Evolutionary conservation across 2,329 filamentous ascomycete species (phyloP).

Genomic region (Penicillium sp.): DNA sequence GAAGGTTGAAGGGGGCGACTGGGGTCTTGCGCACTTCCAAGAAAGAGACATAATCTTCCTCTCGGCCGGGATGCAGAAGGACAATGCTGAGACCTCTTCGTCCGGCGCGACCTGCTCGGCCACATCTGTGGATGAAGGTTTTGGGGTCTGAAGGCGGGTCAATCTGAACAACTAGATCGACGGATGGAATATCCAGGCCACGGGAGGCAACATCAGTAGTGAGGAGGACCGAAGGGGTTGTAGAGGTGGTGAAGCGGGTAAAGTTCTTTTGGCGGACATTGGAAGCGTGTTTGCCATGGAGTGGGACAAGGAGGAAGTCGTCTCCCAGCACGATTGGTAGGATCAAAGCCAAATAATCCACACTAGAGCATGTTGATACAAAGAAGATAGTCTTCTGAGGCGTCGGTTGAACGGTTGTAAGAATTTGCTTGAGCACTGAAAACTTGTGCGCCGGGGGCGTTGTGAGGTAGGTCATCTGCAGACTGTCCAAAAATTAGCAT

Average conservation of each 20-base stretch:
- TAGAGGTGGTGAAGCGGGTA: slow-evolving; percentile 71
- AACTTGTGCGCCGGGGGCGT: slow-evolving; percentile 78
- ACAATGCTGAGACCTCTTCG: slow-evolving; percentile 79
- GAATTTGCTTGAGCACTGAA: slow-evolving; percentile 68
- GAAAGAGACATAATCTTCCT: slow-evolving; percentile 89
- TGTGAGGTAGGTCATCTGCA: slow-evolving; percentile 86
- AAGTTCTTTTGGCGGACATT: slow-evolving; percentile 90
- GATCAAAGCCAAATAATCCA: slow-evolving; percentile 88
- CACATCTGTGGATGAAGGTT: slow-evolving; percentile 69
- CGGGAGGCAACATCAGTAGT: slow-evolving; percentile 92
- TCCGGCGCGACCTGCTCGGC: slow-evolving; percentile 63
- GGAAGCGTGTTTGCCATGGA: slow-evolving; percentile 90
- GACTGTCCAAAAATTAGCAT: slow-evolving; percentile 43
- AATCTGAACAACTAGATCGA: slow-evolving; percentile 87
- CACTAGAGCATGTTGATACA: slow-evolving; percentile 87
- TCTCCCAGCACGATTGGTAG: slow-evolving; percentile 71
- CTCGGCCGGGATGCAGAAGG: slow-evolving; percentile 78
- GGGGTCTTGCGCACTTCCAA: slow-evolving; percentile 85
- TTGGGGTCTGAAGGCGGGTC: slow-evolving; percentile 87
- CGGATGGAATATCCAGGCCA: slow-evolving; percentile 86
- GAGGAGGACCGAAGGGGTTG: slow-evolving; percentile 75
- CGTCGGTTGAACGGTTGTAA: slow-evolving; percentile 67
- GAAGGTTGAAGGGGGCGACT: slow-evolving; percentile 62
- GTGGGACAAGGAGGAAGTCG: slow-evolving; percentile 69
- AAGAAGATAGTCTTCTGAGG: slow-evolving; percentile 90